Base-by-base conservation (phyloP, 768 basidiomycete species). In the Boletus subcaerulescens region DNA sequence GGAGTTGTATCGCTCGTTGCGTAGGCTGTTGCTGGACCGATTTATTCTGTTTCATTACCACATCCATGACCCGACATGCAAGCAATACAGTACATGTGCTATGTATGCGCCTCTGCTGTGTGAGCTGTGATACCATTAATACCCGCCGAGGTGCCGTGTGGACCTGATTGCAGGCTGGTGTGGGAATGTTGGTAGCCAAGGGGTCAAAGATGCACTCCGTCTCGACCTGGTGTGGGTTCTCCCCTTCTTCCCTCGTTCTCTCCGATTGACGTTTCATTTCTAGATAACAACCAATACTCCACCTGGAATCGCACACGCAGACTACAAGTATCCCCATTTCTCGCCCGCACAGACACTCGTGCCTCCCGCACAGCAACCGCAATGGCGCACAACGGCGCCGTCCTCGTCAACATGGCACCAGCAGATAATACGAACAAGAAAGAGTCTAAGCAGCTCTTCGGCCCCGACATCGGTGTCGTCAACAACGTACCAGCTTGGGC, bases 1-100 rank as follows among this genome's bases (percentile, higher is more conserved):
- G 93, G 93, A 68, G 94, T 96, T 68, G 93, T 99, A 64, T 85
- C 85, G 75, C 82, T 98, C 65, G 77, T 94, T 68, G 96, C 96
- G 73, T 98, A 83, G 68, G 55, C 13, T 54, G n/a, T 17, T 36
- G 8, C 26, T 26, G 26, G 26, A 26, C 26, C 9, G 26, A 26
- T 29, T 29, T 29, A 4, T 31, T 8, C 6, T 48, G 47, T 26
- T 48, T 47, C 46, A 7, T 33, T 35, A 17, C 13, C 13, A 29
- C 8, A 26, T 26, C 26, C 20, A 20, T 20, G 20, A 20, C 20
- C 20, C 3, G 22, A 22, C 22, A 29, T 4, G 29, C 29, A 24
- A 24, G 24, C 24, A 24, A 24, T 24, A 24, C 24, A 24, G 24
- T 29, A 29, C 29, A 9, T 29, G 29, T 29, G 29, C 29, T 29